Percentiles rank a stretch among this genome's conserved stretches.
These are phyloP conservation scores for Phytopythium helicoides DNA, from an alignment of 352 stramenopile species.

Conservation along the genomic window DNA sequence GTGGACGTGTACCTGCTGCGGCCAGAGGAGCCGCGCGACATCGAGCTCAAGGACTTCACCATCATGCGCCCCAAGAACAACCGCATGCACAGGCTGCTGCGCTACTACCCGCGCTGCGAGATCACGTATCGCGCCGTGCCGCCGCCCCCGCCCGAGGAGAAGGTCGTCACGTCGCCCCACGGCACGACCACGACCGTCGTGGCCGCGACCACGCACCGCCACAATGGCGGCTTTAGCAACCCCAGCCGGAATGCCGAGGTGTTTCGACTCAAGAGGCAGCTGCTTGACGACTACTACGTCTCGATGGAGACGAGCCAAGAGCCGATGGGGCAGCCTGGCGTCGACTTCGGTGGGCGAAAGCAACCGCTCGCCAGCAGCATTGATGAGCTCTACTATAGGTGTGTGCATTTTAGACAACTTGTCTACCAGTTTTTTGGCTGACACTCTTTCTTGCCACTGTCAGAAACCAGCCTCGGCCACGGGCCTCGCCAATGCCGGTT, in stretches of 20 bases:
- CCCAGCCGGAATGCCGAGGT: constrained; percentile 67
- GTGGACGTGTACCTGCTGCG: constrained; percentile 75
- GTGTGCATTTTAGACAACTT: too few species aligned
- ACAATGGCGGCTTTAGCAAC: constrained; percentile 76
- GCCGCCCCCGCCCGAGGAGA: constrained; percentile 48
- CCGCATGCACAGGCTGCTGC: constrained; percentile 69
- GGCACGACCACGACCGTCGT: constrained; percentile 44
- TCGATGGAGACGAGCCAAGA: constrained; percentile 11
- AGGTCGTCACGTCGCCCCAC: constrained; percentile 45
- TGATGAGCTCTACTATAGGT: background rate
- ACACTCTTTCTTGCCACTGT: too few species aligned
- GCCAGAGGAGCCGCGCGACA: constrained; percentile 55
- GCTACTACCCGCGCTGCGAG: constrained; percentile 61
- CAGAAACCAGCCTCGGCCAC: too few species aligned
- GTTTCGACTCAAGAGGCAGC: constrained; percentile 58
- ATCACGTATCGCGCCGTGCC: constrained; percentile 71
- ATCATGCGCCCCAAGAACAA: constrained; percentile 84
- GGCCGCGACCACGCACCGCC: constrained; percentile 38
- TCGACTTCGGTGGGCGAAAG: background rate
- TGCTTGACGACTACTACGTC: constrained; percentile 59
- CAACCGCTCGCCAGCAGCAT: background rate
- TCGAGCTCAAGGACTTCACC: constrained; percentile 78
- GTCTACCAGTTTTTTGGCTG: too few species aligned
- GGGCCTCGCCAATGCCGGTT: background rate
- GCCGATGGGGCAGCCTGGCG: background rate